These are phyloP conservation scores for Penicillium riverlandense DNA, from an alignment of 495 filamentous ascomycete genomes.

Conservation along the genomic window DNA sequence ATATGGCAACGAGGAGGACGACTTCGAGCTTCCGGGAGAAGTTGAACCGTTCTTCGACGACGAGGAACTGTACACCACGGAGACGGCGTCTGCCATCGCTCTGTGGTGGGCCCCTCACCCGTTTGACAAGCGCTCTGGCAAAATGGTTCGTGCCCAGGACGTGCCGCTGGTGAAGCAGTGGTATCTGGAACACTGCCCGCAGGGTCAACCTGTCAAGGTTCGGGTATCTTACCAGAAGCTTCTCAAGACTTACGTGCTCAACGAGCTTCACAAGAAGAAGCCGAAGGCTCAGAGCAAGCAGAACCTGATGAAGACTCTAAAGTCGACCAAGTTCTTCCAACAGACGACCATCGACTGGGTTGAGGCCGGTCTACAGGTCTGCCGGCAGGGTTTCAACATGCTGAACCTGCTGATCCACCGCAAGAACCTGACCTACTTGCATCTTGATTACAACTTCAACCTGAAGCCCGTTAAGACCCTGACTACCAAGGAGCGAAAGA, in stretches of 20 bases:
- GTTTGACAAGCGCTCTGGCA: slow-evolving; percentile 94
- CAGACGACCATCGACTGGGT: slow-evolving; percentile 99
- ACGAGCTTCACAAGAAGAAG: slow-evolving; percentile 89
- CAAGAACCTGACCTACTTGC: slow-evolving; percentile 97
- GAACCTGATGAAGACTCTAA: slow-evolving; percentile 79
- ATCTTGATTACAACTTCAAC: slow-evolving; percentile 99
- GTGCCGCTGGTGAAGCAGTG: slow-evolving; percentile 97
- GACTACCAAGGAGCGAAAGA: slow-evolving; percentile 99
- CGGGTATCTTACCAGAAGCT: slow-evolving; percentile 99
- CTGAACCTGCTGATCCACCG: slow-evolving; percentile 95
- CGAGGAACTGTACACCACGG: slow-evolving; percentile 81
- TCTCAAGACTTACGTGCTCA: slow-evolving; percentile 92
- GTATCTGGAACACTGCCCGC: slow-evolving; percentile 93
- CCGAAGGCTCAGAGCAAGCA: slow-evolving; percentile 95
- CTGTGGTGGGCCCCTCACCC: slow-evolving; percentile 99
- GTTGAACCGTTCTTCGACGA: slow-evolving; percentile 85
- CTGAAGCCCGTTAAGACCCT: slow-evolving; percentile 97
- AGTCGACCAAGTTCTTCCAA: slow-evolving; percentile 98
- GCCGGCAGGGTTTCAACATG: slow-evolving; percentile 99
- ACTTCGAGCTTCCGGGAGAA: slow-evolving; percentile 76
- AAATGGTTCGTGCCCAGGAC: slow-evolving; percentile 94
- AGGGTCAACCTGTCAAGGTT: slow-evolving; percentile 92
- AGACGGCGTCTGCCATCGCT: slow-evolving; percentile 87
- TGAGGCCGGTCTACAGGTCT: slow-evolving; percentile 96
- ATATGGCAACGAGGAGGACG: slow-evolving; percentile 74